phyloP scores from a whole-genome alignment of 2,329 filamentous ascomycete genomes.

The Fusarium illudens region DNA sequence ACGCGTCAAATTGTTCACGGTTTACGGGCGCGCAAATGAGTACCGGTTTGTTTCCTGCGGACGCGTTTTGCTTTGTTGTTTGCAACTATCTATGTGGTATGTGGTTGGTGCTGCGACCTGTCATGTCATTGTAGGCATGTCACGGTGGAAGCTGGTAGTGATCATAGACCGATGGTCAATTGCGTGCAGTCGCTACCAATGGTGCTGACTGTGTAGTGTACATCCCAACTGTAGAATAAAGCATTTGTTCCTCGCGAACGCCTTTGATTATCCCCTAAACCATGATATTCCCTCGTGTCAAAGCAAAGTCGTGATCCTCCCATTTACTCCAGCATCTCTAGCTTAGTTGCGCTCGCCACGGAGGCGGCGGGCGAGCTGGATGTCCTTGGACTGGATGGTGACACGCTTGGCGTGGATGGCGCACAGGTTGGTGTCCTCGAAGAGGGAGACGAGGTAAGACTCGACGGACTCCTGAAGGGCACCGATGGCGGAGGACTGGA shows the following conservation, averaged over 20 bases:
- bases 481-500: constrained; percentile 98
- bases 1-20: background rate
- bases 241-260: constrained; percentile 54
- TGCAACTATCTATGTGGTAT: background rate
- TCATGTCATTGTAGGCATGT: background rate
- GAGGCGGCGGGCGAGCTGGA: constrained; percentile 94
- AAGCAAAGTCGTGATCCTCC: constrained; percentile 55
- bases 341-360: constrained; percentile 89
- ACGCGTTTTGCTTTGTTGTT: background rate
- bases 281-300: constrained; percentile 49
- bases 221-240: constrained; percentile 52
- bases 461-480: constrained; percentile 98
- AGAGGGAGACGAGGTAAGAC: constrained; percentile 97
- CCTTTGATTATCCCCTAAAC: constrained; percentile 56
- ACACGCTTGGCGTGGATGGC: constrained; percentile 99
- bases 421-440: constrained; percentile 98
- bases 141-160: constrained; percentile 12
- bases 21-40: background rate
- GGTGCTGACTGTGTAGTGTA: constrained; percentile 52
- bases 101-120: background rate
- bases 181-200: constrained; percentile 36
- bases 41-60: background rate
- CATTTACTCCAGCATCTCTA: constrained; percentile 33
- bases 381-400: constrained; percentile 97
- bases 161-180: constrained; percentile 38